phyloP scores from a whole-genome alignment of 345 rosid species.

The Streptanthus diversifolius region DNA sequence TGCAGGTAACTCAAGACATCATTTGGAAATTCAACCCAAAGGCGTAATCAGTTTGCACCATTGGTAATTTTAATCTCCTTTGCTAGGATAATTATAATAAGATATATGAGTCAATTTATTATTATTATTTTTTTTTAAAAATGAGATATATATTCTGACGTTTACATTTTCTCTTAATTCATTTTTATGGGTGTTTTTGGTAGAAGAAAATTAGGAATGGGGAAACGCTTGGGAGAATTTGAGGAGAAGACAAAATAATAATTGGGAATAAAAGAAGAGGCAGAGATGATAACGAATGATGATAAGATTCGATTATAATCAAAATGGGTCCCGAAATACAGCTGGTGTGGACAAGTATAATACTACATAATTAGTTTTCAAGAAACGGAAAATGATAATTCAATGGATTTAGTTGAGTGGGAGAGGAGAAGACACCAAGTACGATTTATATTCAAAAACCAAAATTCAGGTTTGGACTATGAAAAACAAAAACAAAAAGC shows the following conservation, averaged over 20 bases:
- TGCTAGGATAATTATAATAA: too few species aligned
- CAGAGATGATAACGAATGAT: constrained; percentile 14
- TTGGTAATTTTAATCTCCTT: too few species aligned
- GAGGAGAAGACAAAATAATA: constrained; percentile 18
- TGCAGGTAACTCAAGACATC: too few species aligned
- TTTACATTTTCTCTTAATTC: background rate
- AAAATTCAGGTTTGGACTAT: constrained; percentile 1
- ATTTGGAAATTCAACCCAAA: too few species aligned
- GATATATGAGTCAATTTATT: too few species aligned
- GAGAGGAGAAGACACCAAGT: constrained; percentile 19
- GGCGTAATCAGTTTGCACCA: constrained; percentile 10
- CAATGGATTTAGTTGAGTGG: constrained; percentile 19
- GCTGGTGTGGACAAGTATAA: constrained; percentile 13
- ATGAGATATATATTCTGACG: background rate
- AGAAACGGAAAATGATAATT: constrained; percentile 1
- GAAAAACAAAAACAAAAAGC: background rate
- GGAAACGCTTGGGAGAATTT: constrained; percentile 18
- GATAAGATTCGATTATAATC: constrained; percentile 33
- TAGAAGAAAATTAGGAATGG: constrained; percentile 6
- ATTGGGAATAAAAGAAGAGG: constrained; percentile 11
- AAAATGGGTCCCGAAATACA: constrained; percentile 24
- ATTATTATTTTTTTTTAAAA: too few species aligned
- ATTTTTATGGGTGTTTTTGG: background rate
- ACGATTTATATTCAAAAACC: constrained; percentile 1
- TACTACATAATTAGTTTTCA: background rate